Conservation (phyloP, 2,329 filamentous ascomycete genomes). For the Penicillium psychrosexuale region DNA sequence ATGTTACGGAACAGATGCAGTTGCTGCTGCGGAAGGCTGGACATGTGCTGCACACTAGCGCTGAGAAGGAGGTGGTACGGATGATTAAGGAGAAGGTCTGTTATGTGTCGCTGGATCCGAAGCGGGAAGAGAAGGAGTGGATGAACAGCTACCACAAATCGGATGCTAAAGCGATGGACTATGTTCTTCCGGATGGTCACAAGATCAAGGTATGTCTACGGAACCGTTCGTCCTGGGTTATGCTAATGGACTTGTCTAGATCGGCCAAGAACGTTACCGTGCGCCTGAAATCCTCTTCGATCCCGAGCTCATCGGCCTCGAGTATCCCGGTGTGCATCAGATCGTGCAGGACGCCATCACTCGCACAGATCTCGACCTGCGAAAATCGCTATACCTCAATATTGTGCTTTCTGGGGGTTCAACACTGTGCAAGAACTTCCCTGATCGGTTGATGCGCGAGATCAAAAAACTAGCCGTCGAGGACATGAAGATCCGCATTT, state of each 20-base stretch:
- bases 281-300: slow-evolving; percentile 97
- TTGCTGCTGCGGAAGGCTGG: slow-evolving; percentile 85
- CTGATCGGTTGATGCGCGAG: slow-evolving; percentile 85
- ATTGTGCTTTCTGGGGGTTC: slow-evolving; percentile 96
- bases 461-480: slow-evolving; percentile 92
- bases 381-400: slow-evolving; percentile 91
- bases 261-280: slow-evolving; percentile 90
- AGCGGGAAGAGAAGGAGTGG: slow-evolving; percentile 97
- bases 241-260: slow-evolving; percentile 45
- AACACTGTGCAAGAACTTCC: slow-evolving; percentile 94
- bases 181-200: slow-evolving; percentile 85
- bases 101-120: slow-evolving; percentile 86
- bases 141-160: slow-evolving; percentile 66
- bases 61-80: slow-evolving; percentile 98
- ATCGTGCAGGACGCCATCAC: slow-evolving; percentile 96
- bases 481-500: slow-evolving; percentile 99
- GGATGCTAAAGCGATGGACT: slow-evolving; percentile 78
- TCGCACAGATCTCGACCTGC: slow-evolving; percentile 89
- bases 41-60: slow-evolving; percentile 93
- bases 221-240: not conserved
- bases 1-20: slow-evolving; percentile 95
- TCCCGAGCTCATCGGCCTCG: slow-evolving; percentile 91
- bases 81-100: slow-evolving; percentile 94
- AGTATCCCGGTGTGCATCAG: slow-evolving; percentile 96
- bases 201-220: slow-evolving; percentile 73